phyloP scores from a whole-genome alignment of 2,329 filamentous ascomycete genomes.

The Knufia fluminis region DNA sequence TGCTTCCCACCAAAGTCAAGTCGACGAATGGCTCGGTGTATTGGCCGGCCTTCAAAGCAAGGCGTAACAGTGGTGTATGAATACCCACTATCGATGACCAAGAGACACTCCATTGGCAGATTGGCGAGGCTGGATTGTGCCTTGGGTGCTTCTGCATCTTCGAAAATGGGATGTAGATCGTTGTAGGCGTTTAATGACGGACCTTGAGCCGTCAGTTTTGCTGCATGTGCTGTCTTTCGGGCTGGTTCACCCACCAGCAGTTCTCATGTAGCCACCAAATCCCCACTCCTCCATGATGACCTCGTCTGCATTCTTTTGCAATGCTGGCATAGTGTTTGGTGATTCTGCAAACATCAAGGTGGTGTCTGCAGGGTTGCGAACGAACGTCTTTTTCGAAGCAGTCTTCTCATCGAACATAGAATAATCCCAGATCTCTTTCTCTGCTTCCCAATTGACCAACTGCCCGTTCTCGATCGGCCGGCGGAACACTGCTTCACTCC shows the following conservation, averaged over 20 bases:
- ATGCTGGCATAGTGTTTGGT: slow-evolving; percentile 66
- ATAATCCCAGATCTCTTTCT: slow-evolving; percentile 92
- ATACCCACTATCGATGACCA: slow-evolving; percentile 85
- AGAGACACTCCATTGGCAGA: slow-evolving; percentile 64
- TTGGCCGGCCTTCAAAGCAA: slow-evolving; percentile 65
- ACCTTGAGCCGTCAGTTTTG: slow-evolving; percentile 37
- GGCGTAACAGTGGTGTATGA: slow-evolving; percentile 89
- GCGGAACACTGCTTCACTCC: slow-evolving; percentile 77
- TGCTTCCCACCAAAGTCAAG: slow-evolving; percentile 89
- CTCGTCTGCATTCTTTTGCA: slow-evolving; percentile 89
- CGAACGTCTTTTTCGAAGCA: slow-evolving; percentile 41
- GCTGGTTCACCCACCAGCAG: slow-evolving; percentile 45
- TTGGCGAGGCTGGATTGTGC: slow-evolving; percentile 30
- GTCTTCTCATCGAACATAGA: slow-evolving; percentile 67
- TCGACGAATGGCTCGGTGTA: slow-evolving; percentile 72
- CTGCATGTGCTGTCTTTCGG: neutral
- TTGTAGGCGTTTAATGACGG: slow-evolving; percentile 74
- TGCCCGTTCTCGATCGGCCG: slow-evolving; percentile 90
- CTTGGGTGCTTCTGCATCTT: slow-evolving; percentile 39
- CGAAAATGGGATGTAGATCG: slow-evolving; percentile 61
- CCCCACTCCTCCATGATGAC: slow-evolving; percentile 97
- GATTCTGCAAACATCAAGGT: slow-evolving; percentile 77
- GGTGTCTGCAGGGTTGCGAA: slow-evolving; percentile 63
- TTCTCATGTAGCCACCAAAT: slow-evolving; percentile 76
- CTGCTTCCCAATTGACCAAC: slow-evolving; percentile 90